Conservation (phyloP, 176 grass and related monocot species). For the Phoenix dactylifera region DNA sequence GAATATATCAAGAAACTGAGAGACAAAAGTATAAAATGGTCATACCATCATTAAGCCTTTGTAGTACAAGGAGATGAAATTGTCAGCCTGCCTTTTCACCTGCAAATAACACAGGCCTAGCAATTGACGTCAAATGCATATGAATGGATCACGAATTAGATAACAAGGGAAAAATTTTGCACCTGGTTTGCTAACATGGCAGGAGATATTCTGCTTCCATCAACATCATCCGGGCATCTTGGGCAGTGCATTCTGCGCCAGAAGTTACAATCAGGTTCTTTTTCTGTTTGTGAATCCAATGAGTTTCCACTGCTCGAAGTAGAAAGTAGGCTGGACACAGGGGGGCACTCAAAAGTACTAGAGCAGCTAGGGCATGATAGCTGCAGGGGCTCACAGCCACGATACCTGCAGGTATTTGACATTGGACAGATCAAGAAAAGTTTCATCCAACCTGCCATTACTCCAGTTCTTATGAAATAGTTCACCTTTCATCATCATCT, state of each 20-base stretch:
- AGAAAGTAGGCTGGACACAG: constrained; percentile 69
- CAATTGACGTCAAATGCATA: constrained; percentile 8
- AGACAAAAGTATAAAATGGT: not conserved
- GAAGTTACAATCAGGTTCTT: constrained; percentile 53
- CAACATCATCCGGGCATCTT: constrained; percentile 62
- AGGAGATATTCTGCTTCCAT: constrained; percentile 54
- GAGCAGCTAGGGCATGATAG: constrained; percentile 86
- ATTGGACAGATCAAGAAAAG: not conserved
- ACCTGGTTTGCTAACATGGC: constrained; percentile 83
- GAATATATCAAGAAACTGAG: not conserved
- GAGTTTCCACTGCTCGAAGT: constrained; percentile 20
- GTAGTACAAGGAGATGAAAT: constrained; percentile 74
- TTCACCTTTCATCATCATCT: constrained; percentile 74
- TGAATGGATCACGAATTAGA: not conserved
- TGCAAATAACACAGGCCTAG: constrained; percentile 23
- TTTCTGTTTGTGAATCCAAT: constrained; percentile 36
- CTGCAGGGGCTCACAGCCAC: constrained; percentile 64
- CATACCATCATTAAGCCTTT: constrained; percentile 79
- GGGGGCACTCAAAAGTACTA: constrained; percentile 66
- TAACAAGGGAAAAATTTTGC: not conserved
- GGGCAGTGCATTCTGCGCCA: constrained; percentile 64
- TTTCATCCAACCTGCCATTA: not conserved
- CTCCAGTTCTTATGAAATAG: not conserved
- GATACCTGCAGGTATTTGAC: constrained; percentile 51
- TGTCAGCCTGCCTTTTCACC: constrained; percentile 94